Base-by-base conservation (phyloP, 78 protist genomes). In the Speleostelium caveatum region DNA sequence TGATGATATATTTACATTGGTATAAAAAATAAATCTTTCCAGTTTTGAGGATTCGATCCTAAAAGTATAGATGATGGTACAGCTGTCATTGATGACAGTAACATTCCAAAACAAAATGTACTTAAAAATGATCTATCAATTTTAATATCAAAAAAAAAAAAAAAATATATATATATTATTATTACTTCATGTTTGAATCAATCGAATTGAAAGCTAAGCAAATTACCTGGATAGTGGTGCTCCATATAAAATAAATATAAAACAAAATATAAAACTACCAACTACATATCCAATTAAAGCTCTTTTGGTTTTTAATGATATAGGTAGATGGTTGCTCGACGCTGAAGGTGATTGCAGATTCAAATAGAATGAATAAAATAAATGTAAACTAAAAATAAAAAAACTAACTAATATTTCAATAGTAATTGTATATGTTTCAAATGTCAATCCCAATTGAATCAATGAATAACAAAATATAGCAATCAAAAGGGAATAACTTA, bases 1-100 rank as follows among this genome's bases (percentile, higher is more conserved):
- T n/a, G n/a, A n/a, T n/a, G n/a, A 32, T 68, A 17, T 33, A n/a
- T 53, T 39, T 83, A 83, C 90, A 8, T 69, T 83, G 77, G 90
- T 41, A 41, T 55, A 42, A 83, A 83, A 59, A 69, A 83, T 59
- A 68, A 39, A 59, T 83, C 78, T 69, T 83, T 83, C 90, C 90
- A 83, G 45, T 59, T 58, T 59, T 83, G 90, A 19, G 90, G 90
- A 83, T 83, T 63, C 26, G 45, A 83, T 16, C 90, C 90, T 32
- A 83, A 59, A 26, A 83, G 17, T 39, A 83, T 69, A 8, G 90
- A 26, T 39, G 90, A 32, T 30, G 90, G 90, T 19, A 83, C 75
- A 21, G 71, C 66, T 28, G 69, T 56, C 90, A 83, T 83, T 69
- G 90, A 67, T 32, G 90, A 83, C 42, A 83, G 28, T 59, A 83